Evolutionary conservation across 495 filamentous ascomycete species (phyloP), one percentile per base, ranked within the genome.

Genomic region (Annulohypoxylon moriforme): DNA sequence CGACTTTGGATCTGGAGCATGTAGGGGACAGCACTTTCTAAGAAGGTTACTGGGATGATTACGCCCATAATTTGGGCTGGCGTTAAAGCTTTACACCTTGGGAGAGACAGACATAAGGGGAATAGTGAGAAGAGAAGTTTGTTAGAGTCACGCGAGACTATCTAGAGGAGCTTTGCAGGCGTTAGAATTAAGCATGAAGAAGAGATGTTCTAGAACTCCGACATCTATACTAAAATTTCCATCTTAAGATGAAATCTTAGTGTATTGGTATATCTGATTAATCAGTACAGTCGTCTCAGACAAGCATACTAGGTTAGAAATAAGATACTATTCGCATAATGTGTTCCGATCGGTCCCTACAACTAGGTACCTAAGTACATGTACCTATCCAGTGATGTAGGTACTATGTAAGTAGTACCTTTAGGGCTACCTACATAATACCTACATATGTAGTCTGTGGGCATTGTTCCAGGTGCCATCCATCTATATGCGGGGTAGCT

Each of bases 401-500:
- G n/a, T n/a, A n/a, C n/a, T n/a, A n/a, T n/a, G n/a, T n/a, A n/a
- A n/a, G n/a, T n/a, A n/a, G n/a, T n/a, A n/a, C n/a, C n/a, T n/a
- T n/a, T n/a, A n/a, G 4, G 8, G 3, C 31, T 33, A 33, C 8
- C 31, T 33, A 33, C 31, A 33, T 33, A 33, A 8, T 33, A 33
- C 8, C 4, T 33, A 33, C 4, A 3, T 33, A 33, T 3, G 31
- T 33, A 33, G 31, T 33, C 31, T 33, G 4, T 8, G 8, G 8
- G 8, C 31, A 33, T 13, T 13, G 11, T 8, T 38, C 34, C 10
- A 38, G 5, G 11, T 38, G 5, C 5, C 34, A 13, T 44, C 24
- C 11, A 38, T 53, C 33, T 14, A 20, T 34, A 34, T 9, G 60
- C 67, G 67, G 67, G 52, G 67, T 69, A 64, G 67, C 38, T 69